A percentile compares a stretch with the other conserved stretches of the same genome.
Conservation (phyloP, 805 yeast species). For the Lachancea lanzarotensis region DNA sequence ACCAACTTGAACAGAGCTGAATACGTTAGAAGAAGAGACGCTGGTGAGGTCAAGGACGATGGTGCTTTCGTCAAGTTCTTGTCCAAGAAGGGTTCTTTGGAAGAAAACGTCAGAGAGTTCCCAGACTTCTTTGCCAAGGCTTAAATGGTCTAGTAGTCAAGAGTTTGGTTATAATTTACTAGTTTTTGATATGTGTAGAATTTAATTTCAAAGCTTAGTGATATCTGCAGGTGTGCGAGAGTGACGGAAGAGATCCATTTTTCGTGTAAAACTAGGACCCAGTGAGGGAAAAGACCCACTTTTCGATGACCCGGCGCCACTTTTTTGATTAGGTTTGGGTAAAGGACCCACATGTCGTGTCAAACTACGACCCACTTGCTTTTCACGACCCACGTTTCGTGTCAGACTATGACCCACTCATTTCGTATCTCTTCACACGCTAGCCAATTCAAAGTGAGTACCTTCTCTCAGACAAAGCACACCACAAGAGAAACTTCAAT, state of each 20-base stretch:
- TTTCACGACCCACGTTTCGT: too few species aligned
- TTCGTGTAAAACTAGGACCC: background rate
- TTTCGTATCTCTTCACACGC: too few species aligned
- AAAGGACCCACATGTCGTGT: background rate
- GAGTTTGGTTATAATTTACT: background rate
- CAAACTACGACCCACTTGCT: background rate
- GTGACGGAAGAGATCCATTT: too few species aligned
- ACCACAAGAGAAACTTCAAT: too few species aligned
- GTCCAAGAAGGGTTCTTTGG: conserved; percentile 92
- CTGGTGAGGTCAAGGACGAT: conserved; percentile 98
- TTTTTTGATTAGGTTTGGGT: too few species aligned
- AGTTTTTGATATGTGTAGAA: background rate
- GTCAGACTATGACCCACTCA: too few species aligned
- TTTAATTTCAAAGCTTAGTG: background rate
- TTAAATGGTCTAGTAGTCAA: conserved; percentile 18
- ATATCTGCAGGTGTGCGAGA: too few species aligned
- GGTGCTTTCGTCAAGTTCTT: conserved; percentile 99
- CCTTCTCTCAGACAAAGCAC: too few species aligned
- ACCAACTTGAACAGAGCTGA: conserved; percentile 97
- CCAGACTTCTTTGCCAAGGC: conserved; percentile 66
- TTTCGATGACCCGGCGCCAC: too few species aligned
- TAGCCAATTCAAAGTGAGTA: too few species aligned
- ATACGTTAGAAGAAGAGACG: conserved; percentile 87
- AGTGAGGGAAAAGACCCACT: too few species aligned
- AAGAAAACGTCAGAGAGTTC: conserved; percentile 86